phyloP scores from a whole-genome alignment of 2,329 filamentous ascomycete species.

The Alternaria brassicae region DNA sequence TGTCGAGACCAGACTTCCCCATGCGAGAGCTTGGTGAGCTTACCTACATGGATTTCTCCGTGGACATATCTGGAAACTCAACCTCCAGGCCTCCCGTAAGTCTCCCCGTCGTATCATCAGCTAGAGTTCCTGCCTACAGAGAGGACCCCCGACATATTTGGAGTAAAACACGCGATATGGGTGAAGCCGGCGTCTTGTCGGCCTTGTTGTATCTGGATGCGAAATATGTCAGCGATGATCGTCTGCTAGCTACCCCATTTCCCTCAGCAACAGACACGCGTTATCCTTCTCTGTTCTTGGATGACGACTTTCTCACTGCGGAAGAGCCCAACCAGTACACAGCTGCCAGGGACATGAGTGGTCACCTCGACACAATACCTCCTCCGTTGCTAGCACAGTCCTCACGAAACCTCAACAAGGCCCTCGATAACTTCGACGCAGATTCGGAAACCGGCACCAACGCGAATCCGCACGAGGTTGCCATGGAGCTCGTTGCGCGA shows the following conservation, averaged over 20 bases:
- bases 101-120: not conserved
- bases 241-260: slow-evolving; percentile 39
- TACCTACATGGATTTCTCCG: slow-evolving; percentile 37
- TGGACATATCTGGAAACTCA: not conserved
- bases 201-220: slow-evolving; percentile 44
- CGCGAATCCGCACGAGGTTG: slow-evolving; percentile 25
- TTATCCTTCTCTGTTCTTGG: slow-evolving; percentile 47
- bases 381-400: slow-evolving; percentile 26
- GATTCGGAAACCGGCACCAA: slow-evolving; percentile 8
- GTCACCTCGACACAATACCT: slow-evolving; percentile 28
- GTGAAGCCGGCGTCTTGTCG: slow-evolving; percentile 45
- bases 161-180: slow-evolving; percentile 18
- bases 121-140: slow-evolving; percentile 12
- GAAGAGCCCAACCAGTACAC: slow-evolving; percentile 9
- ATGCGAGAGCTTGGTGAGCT: slow-evolving; percentile 16
- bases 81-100: not conserved
- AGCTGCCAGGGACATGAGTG: slow-evolving; percentile 10
- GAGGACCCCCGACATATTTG: slow-evolving; percentile 18
- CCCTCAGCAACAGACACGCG: slow-evolving; percentile 26
- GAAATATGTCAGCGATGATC: slow-evolving; percentile 18
- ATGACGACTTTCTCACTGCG: slow-evolving; percentile 39
- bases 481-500: slow-evolving; percentile 33
- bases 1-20: slow-evolving; percentile 16
- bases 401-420: slow-evolving; percentile 19
- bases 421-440: slow-evolving; percentile 5